Percentiles rank a stretch among this genome's conserved stretches.
phyloP scores from a whole-genome alignment of 2,329 filamentous ascomycete genomes.

The Epichloe hybrida region DNA sequence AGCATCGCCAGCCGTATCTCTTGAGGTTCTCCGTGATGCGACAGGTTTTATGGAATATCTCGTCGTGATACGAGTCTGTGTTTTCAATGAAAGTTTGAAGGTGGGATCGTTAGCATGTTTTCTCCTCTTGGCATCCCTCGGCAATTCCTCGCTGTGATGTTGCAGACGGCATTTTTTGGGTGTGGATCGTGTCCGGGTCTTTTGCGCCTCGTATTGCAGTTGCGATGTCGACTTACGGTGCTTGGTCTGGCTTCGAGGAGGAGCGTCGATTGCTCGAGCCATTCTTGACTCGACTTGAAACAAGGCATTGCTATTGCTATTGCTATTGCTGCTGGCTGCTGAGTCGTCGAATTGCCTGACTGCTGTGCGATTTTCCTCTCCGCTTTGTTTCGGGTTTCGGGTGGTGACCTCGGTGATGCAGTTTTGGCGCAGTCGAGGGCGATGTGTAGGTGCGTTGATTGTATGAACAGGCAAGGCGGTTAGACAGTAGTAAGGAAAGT shows the following conservation, averaged over 20 bases:
- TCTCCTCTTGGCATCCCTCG: neutral
- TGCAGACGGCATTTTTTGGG: no score
- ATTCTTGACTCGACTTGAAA: constrained; percentile 73
- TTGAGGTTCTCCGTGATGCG: constrained; percentile 16
- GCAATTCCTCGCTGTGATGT: no score
- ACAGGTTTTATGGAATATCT: constrained; percentile 63
- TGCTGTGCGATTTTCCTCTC: neutral
- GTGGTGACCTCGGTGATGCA: neutral
- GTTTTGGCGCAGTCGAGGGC: neutral
- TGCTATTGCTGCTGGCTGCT: constrained; percentile 30
- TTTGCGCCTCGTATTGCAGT: no score
- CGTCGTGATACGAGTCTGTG: constrained; percentile 77
- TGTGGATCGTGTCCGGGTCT: no score
- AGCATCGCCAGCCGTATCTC: constrained; percentile 15
- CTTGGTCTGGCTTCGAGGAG: constrained; percentile 76
- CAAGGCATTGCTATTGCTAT: constrained; percentile 39
- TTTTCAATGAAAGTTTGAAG: neutral
- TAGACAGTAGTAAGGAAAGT: no score
- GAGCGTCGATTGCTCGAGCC: constrained; percentile 75
- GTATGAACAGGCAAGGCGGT: neutral
- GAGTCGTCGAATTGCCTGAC: neutral
- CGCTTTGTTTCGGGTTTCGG: neutral
- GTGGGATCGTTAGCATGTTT: constrained; percentile 2
- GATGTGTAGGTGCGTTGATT: neutral
- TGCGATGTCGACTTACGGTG: constrained; percentile 45